Base-by-base conservation (phyloP, 257 asterid genomes). In the Nicotiana attenuata region DNA sequence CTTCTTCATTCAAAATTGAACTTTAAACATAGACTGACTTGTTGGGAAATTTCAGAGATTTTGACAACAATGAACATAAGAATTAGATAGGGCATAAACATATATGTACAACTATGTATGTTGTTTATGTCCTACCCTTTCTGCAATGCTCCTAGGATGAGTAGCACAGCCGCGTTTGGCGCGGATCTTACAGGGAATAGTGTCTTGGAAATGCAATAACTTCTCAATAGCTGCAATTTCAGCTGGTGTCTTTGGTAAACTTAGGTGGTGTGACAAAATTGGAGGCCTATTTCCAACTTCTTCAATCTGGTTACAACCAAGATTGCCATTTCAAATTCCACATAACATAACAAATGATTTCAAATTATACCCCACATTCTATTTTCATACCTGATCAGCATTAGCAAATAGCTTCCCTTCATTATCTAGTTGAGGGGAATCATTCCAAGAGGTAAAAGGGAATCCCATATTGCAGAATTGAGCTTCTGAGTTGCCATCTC, bases 101-200 rank as follows among this genome's bases (percentile, higher is more conserved):
- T 45, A 1, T 45, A 9, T 16, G 83, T 75, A 0, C 14, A n/a
- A 7, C 7, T 33, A n/a, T 33, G 19, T 10, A 77, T 33, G 66
- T 31, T 29, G 50, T 16, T 14, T 60, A 16, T 28, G 50, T 76
- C 29, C 60, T 91, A 95, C 98, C 94, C 99, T 92, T 88, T 95
- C 99, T 33, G 99, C 99, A 38, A 95, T 93, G 88, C 99, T 95
- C 55, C 98, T 88, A 13, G 98, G 99, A 87, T 95, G 99, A 81
- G 99, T 95, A 75, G 99, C 99, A 22, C 93, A 95, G 8, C 99
- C 99, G 7, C 99, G 97, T 80, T 95, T 95, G 29, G 99, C 99
- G 0, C 99, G 97, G 80, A 90, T 84, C 80, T 93, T 93, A 86
- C 97, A 92, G 17, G 97, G 99, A 78, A 91, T 90, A 0, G 92